Percentiles rank a stretch among this genome's conserved stretches.
Conservation (phyloP, 164 flowering plant genomes). For the Nymphaea colorata region DNA sequence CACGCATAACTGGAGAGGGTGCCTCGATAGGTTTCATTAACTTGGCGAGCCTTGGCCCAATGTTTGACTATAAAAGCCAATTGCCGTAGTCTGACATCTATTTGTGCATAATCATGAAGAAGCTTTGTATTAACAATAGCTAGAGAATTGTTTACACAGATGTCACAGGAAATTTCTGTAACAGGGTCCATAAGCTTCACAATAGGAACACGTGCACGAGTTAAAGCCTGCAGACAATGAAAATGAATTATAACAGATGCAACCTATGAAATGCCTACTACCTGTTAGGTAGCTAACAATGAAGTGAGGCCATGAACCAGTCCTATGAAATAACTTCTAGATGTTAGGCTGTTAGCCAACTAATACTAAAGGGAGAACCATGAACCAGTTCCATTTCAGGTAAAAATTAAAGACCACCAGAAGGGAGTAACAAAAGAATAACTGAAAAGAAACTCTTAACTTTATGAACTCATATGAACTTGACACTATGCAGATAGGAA, state of each 20-base stretch:
- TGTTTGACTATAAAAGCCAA: slow-evolving; percentile 93
- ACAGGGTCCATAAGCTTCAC: slow-evolving; percentile 97
- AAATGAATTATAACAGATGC: neutral
- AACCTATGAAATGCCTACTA: neutral
- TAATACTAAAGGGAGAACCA: too few relatives aligned
- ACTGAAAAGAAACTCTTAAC: too few relatives aligned
- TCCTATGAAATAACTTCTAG: too few relatives aligned
- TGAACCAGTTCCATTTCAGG: too few relatives aligned
- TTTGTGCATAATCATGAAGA: slow-evolving; percentile 77
- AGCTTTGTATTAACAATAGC: slow-evolving; percentile 96
- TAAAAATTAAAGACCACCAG: too few relatives aligned
- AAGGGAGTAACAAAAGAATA: too few relatives aligned
- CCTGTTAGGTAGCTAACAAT: too few relatives aligned
- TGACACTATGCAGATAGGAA: too few relatives aligned
- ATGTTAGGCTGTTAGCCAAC: too few relatives aligned
- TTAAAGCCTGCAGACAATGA: slow-evolving; percentile 49
- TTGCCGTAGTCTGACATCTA: slow-evolving; percentile 76
- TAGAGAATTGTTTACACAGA: slow-evolving; percentile 85
- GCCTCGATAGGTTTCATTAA: slow-evolving; percentile 92
- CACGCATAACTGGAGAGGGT: slow-evolving; percentile 98
- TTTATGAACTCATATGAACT: too few relatives aligned
- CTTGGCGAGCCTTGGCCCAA: slow-evolving; percentile 94
- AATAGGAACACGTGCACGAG: slow-evolving; percentile 95
- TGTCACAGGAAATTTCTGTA: slow-evolving; percentile 90
- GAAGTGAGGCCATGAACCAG: too few relatives aligned